Evolutionary conservation across 441 rosid species (phyloP).

Genomic region (Melastoma candidum): DNA sequence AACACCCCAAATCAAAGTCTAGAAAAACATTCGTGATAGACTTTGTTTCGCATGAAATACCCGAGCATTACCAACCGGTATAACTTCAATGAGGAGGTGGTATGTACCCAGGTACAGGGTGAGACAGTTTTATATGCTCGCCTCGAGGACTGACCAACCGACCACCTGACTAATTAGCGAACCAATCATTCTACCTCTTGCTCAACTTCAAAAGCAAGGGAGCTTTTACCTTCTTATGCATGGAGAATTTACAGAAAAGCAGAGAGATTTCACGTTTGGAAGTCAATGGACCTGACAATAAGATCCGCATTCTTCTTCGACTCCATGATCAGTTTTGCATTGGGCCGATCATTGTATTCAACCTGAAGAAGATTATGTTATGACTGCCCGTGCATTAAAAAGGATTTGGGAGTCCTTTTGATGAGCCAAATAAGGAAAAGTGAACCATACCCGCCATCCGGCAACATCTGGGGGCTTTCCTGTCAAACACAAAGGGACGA

Average conservation of each 20-base stretch:
- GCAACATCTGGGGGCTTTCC: slow-evolving; percentile 76
- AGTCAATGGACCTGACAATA: slow-evolving; percentile 53
- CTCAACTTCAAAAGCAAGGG: too few species aligned
- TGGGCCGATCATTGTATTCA: slow-evolving; percentile 68
- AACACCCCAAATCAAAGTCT: too few species aligned
- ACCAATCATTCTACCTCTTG: too few species aligned
- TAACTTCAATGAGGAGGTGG: too few species aligned
- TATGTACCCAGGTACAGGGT: too few species aligned
- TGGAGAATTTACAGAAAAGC: background rate
- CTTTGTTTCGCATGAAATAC: too few species aligned
- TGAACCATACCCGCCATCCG: slow-evolving; percentile 59
- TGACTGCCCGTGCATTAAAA: background rate
- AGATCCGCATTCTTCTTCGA: slow-evolving; percentile 67
- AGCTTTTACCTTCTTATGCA: too few species aligned
- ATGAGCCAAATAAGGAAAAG: background rate
- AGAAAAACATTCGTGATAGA: too few species aligned
- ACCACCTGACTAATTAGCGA: too few species aligned
- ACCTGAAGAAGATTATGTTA: slow-evolving; percentile 35
- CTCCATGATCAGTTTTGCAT: slow-evolving; percentile 66
- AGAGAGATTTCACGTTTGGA: slow-evolving; percentile 4
- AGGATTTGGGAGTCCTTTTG: background rate
- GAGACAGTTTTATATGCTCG: too few species aligned
- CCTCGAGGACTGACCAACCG: too few species aligned
- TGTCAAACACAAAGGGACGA: slow-evolving; percentile 10
- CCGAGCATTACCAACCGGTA: too few species aligned